Evolutionary conservation across 1,284 basidiomycete genomes (phyloP), one percentile per base, ranked within the genome.

Genomic region (Melampsora americana): DNA sequence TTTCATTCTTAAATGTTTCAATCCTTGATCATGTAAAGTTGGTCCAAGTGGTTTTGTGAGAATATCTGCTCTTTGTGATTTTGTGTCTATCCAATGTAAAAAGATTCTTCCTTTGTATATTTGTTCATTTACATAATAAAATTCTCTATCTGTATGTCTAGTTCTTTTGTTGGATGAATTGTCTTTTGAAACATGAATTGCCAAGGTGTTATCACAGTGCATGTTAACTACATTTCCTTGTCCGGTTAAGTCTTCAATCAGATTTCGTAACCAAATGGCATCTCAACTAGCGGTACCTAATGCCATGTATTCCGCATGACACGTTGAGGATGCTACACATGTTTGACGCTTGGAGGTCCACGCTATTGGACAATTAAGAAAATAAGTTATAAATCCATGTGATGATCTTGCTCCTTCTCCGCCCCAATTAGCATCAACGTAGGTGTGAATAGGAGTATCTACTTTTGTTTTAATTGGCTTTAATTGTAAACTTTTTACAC

Each of bases 251-350:
- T 71, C 69, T 16, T 12, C 6, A 2, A 64, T n/a, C 14, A 71
- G 60, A 16, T 71, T 71, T 14, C 30, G 0, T 35, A 71, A 11
- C 69, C 69, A 71, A 1, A 50, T 3, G 5, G 23, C 26, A 0
- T 64, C 14, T 39, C 44, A 6, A 2, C 39, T 26, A 0, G 35
- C 69, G 0, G 28, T 2, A 0, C 69, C 26, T n/a, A 71, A 0
- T 0, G 69, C 69, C 60, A 71, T 71, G 42, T 64, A 71, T 32
- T 71, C 69, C 2, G 59, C 60, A 12, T 62, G 59, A 1, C 50
- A 35, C 2, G 69, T 70, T 9, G 69, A 70, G 12, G 28, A 12
- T 1, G 56, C 69, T 0, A 70, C 56, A 1, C 56, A 61, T 0
- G 56, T 26, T 4, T 56, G 39, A 2, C 56, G 3, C 23, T 50